Base-by-base conservation (phyloP, 345 rosid genomes). In the Populus ilicifolia region DNA sequence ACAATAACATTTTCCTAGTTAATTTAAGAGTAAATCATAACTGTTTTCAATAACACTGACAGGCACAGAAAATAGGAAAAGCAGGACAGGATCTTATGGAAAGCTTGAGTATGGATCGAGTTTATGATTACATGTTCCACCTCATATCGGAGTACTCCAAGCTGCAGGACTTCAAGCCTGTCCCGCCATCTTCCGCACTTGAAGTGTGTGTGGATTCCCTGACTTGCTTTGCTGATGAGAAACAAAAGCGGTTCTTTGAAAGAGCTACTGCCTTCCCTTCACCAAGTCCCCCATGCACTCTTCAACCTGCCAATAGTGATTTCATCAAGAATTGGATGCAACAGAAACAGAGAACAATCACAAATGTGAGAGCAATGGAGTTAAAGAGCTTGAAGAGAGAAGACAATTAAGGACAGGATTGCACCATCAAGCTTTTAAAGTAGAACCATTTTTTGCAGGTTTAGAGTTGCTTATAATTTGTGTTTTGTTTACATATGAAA, bases 121-220 rank as follows among this genome's bases (percentile, higher is more conserved):
- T 95, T 17, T 93, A 93, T 56, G 97, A 93, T 81, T 95, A 93
- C 88, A 90, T 92, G 97, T 89, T 87, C 83, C 91, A 95, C 82
- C 93, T 95, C 69, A 86, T 95, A 73, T 65, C 64, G 1, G 92
- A 90, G 82, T 93, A 93, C 83, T 82, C 99, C 44, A 93, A 90
- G 88, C 87, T 95, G 85, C 94, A 80, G 69, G 86, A 83, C 68
- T 93, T 89, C 84, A 87, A 85, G 83, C 99, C 97, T 5, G 77
- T 75, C n/a, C 86, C 86, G 11, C 94, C 98, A 17, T 71, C 96
- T 39, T 83, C 94, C 1, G 92, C 96, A 69, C 83, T 52, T 27
- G 90, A 90, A 86, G 92, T 85, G 59, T 95, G 97, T 48, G 70
- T 48, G 61, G 97, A 89, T 65, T 93, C 97, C 29, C 38, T 93